Base-by-base conservation (phyloP, 1,284 basidiomycete species). In the Marasmius sp. region DNA sequence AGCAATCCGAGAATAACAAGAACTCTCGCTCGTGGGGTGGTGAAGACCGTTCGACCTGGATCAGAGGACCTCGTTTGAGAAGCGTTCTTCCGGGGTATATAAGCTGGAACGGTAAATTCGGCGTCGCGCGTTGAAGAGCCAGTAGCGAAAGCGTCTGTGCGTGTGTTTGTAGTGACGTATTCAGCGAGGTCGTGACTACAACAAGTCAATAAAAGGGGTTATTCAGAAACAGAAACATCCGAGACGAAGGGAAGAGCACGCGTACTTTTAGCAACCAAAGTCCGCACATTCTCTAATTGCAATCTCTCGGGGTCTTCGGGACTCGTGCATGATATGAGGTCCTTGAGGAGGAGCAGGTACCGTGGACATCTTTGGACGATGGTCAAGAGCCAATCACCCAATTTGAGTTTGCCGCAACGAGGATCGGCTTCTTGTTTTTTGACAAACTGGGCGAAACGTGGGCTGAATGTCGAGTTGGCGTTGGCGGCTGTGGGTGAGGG, bases 361-460 rank as follows among this genome's bases (percentile, higher is more conserved):
- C 94, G 82, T 10, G 93, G 93, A 72, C 93, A 93, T 52, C 94
- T 82, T 74, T 95, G 93, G 0, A 95, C 89, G 54, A 94, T 87
- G 6, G 88, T 92, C 59, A 95, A 79, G n/a, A 95, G 80, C 88
- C 93, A 94, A 67, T 93, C 92, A 12, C 87, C 79, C 34, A 95
- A 77, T 65, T 88, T 89, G 53, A 95, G 79, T 72, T 85, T 86
- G 49, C 85, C 84, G 69, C 91, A 92, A n/a, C 81, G 78, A 7
- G 85, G 82, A 65, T 91, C 84, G 5, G 79, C 74, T 72, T 93
- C 88, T 69, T 87, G 86, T 33, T 73, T 73, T 8, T 77, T 75
- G 22, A 93, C 72, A 71, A 91, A 93, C 1, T 75, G 60, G 0
- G 86, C 79, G 69, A 95, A 94, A 0, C 77, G 67, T 11, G 77